Conservation (phyloP, 2,329 filamentous ascomycete genomes). For the Sporothrix luriei region DNA sequence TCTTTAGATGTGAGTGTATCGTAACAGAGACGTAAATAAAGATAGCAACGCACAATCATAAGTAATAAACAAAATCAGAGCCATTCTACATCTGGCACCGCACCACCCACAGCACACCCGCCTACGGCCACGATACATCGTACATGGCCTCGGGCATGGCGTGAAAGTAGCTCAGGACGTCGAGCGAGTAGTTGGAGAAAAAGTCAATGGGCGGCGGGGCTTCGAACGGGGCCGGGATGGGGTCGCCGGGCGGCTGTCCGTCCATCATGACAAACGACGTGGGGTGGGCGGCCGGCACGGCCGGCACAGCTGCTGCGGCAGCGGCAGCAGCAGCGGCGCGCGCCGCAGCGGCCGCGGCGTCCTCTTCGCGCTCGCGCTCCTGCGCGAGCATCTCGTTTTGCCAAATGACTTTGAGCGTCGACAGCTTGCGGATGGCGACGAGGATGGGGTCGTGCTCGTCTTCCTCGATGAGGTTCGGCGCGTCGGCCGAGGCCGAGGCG, state of each 20-base stretch:
- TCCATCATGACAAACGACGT: too few species aligned
- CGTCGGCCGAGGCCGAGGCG: not conserved
- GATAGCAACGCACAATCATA: not conserved
- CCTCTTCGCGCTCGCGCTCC: not conserved
- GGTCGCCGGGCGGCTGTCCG: not conserved
- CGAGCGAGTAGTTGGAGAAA: slow-evolving; percentile 17
- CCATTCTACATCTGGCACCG: not conserved
- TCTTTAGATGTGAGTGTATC: not conserved
- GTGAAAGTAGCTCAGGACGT: slow-evolving; percentile 18
- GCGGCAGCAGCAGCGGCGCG: too few species aligned
- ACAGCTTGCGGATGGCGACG: slow-evolving; percentile 9
- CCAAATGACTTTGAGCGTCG: slow-evolving; percentile 24
- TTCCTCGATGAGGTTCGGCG: not conserved
- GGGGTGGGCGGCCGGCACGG: too few species aligned
- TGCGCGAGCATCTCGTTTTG: slow-evolving; percentile 23
- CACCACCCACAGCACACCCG: not conserved
- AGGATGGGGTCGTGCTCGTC: slow-evolving; percentile 18
- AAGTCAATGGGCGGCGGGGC: not conserved
- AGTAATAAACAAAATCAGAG: not conserved
- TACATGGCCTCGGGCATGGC: slow-evolving; percentile 7
- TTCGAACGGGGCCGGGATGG: not conserved
- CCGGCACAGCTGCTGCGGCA: too few species aligned
- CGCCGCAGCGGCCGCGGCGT: not conserved
- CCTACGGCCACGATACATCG: slow-evolving; percentile 10
- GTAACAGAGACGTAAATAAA: not conserved